A percentile compares a stretch with the other conserved stretches of the same genome.
Evolutionary conservation across 2,329 filamentous ascomycete species (phyloP).

Genomic region (Aspergillus chevalieri): DNA sequence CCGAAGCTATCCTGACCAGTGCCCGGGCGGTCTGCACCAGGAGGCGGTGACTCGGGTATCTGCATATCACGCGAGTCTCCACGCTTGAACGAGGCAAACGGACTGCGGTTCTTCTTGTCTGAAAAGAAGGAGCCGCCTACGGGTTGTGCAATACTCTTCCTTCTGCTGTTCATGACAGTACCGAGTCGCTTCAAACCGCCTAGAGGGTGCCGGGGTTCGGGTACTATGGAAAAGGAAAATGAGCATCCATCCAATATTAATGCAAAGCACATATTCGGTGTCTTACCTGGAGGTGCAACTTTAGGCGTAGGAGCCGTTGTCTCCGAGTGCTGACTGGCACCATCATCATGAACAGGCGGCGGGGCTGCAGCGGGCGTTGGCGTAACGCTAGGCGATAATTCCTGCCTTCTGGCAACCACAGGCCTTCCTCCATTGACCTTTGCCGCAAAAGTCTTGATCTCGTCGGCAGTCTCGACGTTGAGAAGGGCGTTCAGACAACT

Average conservation of each 20-base stretch:
- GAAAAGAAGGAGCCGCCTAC: constrained; percentile 20
- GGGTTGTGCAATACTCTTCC: constrained; percentile 38
- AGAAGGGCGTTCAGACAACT: constrained; percentile 74
- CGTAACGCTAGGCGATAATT: constrained; percentile 18
- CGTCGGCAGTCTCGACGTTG: constrained; percentile 77
- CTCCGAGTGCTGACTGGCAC: constrained; percentile 50
- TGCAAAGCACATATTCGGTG: background rate
- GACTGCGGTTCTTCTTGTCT: constrained; percentile 39
- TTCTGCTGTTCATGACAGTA: constrained; percentile 40
- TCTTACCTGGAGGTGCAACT: constrained; percentile 32
- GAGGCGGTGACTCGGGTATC: constrained; percentile 28
- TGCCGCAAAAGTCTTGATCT: constrained; percentile 57
- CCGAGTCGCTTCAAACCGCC: constrained; percentile 42
- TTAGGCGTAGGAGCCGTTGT: constrained; percentile 32
- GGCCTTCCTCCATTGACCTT: constrained; percentile 34
- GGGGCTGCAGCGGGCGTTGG: constrained; percentile 31
- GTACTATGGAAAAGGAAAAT: constrained; percentile 23
- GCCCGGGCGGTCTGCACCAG: constrained; percentile 25
- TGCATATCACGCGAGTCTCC: constrained; percentile 35
- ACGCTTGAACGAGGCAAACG: constrained; percentile 39
- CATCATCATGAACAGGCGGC: constrained; percentile 45
- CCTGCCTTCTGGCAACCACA: constrained; percentile 19
- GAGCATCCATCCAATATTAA: background rate
- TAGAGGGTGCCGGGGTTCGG: constrained; percentile 36
- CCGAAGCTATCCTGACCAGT: constrained; percentile 20